Conservation (phyloP, 148 eudicot species). For the Cornus kousa region DNA sequence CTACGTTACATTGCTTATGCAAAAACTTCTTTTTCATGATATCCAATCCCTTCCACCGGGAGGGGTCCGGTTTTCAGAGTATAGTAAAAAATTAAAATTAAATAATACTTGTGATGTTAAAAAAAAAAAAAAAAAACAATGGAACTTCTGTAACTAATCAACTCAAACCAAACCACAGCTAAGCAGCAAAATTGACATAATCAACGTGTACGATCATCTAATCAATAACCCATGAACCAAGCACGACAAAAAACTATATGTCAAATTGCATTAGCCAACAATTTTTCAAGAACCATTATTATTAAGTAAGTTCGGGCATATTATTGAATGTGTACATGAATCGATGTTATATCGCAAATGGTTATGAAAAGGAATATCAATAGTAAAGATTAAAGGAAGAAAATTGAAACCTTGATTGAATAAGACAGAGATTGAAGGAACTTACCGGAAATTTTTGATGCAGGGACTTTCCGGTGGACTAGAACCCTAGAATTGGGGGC, state of each 20-base stretch:
- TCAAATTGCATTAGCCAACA: neutral
- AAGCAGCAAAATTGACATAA: neutral
- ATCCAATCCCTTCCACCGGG: too few relatives aligned
- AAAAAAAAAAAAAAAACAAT: too few relatives aligned
- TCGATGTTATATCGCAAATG: too few relatives aligned
- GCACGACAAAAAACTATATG: neutral
- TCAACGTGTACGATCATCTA: neutral
- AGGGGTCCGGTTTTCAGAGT: too few relatives aligned
- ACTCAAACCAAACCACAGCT: neutral
- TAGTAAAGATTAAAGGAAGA: neutral
- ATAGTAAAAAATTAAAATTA: too few relatives aligned
- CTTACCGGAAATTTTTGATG: constrained; percentile 10
- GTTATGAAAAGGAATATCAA: neutral
- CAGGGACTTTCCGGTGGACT: constrained; percentile 7
- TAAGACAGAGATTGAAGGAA: neutral
- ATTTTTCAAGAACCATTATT: too few relatives aligned
- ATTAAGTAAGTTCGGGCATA: neutral
- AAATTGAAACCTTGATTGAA: neutral
- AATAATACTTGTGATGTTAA: too few relatives aligned
- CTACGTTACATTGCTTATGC: too few relatives aligned
- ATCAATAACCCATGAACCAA: neutral
- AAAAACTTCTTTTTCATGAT: too few relatives aligned
- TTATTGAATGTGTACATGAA: neutral
- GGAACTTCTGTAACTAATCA: neutral
- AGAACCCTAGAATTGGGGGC: constrained; percentile 8